Conservation (phyloP, 106 monocot species). For the Dendrobium officinale region DNA sequence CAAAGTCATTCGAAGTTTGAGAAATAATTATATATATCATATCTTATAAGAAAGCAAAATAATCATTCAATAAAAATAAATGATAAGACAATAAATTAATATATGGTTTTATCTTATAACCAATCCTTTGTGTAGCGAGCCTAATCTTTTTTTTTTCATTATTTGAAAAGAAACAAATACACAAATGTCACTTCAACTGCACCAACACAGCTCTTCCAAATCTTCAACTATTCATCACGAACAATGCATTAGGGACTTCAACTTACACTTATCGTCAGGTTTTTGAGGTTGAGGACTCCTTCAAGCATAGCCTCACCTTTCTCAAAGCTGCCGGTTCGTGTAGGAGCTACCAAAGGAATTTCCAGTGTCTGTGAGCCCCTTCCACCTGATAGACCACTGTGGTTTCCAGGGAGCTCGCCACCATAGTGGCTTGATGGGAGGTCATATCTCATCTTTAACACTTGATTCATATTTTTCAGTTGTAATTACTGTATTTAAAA, state of each 20-base stretch:
- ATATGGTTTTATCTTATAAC: no score
- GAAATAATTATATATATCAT: no score
- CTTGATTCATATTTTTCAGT: background rate
- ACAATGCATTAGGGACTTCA: background rate
- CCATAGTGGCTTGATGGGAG: slow-evolving; percentile 96
- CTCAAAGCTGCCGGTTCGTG: slow-evolving; percentile 13
- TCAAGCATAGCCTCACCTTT: background rate
- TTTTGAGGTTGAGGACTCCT: background rate
- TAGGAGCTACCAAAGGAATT: slow-evolving; percentile 52
- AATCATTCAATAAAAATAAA: no score
- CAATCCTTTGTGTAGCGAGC: no score
- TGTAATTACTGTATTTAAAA: background rate
- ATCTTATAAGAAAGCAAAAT: no score
- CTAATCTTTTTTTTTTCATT: no score
- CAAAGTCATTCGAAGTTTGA: no score
- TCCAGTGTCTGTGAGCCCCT: slow-evolving; percentile 85
- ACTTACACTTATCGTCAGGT: background rate
- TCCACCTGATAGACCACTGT: slow-evolving; percentile 76
- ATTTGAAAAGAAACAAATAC: no score
- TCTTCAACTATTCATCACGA: background rate
- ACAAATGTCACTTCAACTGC: background rate
- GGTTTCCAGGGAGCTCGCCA: slow-evolving; percentile 87
- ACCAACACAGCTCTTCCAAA: background rate
- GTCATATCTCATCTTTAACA: slow-evolving; percentile 14
- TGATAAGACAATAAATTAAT: no score